Evolutionary conservation across 768 basidiomycete genomes (phyloP), one percentile per base, ranked within the genome.

Genomic region (Melanogaster broomeanus): DNA sequence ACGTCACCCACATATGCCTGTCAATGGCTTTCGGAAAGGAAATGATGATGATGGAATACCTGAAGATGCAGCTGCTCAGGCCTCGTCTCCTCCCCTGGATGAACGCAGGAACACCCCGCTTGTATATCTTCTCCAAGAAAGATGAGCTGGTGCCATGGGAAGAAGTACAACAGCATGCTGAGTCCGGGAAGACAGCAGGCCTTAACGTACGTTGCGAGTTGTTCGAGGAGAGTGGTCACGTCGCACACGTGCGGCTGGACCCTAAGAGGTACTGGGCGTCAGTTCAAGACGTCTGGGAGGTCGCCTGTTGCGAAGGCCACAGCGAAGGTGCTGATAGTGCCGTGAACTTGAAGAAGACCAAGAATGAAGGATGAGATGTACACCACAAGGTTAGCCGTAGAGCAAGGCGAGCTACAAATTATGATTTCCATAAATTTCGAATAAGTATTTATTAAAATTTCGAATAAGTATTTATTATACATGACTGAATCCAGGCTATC

Each of bases 81-180:
- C 64, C 69, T 2, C 44, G 19, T 8, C 34, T 74, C 27, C 50
- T 74, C 5, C 70, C 70, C 1, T 71, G 72, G 71, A 66, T 59
- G 58, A 52, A 48, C 15, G 9, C 25, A 24, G 43, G 46, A 9
- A 73, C 73, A 13, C 73, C 70, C 0, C 57, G 74, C 11, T 34
- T 75, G 28, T 74, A 75, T 38, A 33, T 74, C 18, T 74, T 64
- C 52, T 74, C 72, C 10, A 58, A 56, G 40, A 60, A 53, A 13
- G 73, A 74, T 33, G 44, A 47, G 30, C 15, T 72, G 7, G 63
- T 74, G 16, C 69, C 65, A 3, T 64, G 62, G 56, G 3, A 52
- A 35, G 59, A 54, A 3, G 60, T 74, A 7, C 56, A 64, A 33
- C 37, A 43, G 15, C 67, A 74, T 45, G 60, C 57, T 0, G 56